These are phyloP conservation scores for Penicillium nucicola DNA, from an alignment of 495 filamentous ascomycete species.

Conservation along the genomic window DNA sequence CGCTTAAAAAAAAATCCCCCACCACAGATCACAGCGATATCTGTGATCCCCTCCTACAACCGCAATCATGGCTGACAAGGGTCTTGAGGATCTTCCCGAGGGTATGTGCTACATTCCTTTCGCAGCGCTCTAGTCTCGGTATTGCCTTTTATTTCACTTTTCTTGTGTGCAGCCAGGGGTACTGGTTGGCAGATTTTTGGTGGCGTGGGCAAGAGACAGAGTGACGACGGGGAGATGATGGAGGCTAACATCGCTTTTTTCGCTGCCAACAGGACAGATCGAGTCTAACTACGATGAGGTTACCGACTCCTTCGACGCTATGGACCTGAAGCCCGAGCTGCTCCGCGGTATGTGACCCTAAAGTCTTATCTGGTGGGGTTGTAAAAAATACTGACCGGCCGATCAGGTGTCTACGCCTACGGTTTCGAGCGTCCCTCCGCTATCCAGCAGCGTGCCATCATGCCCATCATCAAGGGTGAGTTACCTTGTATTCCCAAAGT, in stretches of 20 bases:
- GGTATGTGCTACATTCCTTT: slow-evolving; percentile 51
- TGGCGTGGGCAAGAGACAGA: slow-evolving; percentile 16
- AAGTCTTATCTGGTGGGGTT: slow-evolving; percentile 15
- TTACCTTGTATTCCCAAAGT: slow-evolving; percentile 27
- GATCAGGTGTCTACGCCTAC: slow-evolving; percentile 92
- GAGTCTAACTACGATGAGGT: slow-evolving; percentile 99
- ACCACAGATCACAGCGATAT: slow-evolving; percentile 57
- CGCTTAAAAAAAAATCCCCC: slow-evolving; percentile 45
- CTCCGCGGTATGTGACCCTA: slow-evolving; percentile 75
- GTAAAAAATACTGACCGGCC: slow-evolving; percentile 30
- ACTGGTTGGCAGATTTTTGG: slow-evolving; percentile 6
- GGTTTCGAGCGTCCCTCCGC: slow-evolving; percentile 99
- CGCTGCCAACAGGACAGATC: slow-evolving; percentile 72
- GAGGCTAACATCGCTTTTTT: slow-evolving; percentile 24
- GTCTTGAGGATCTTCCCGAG: slow-evolving; percentile 93
- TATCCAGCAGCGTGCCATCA: slow-evolving; percentile 98
- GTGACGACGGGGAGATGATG: slow-evolving; percentile 3
- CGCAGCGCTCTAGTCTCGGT: neutral
- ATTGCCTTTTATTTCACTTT: neutral
- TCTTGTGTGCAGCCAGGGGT: neutral
- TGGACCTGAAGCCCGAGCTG: slow-evolving; percentile 94
- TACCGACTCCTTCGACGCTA: slow-evolving; percentile 97
- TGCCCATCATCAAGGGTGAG: slow-evolving; percentile 99
- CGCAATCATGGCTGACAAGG: slow-evolving; percentile 97
- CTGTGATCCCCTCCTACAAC: slow-evolving; percentile 66